Percentiles rank a stretch among this genome's conserved stretches.
phyloP scores from a whole-genome alignment of 2,329 filamentous ascomycete species.

The Cryphonectria nitschkei region DNA sequence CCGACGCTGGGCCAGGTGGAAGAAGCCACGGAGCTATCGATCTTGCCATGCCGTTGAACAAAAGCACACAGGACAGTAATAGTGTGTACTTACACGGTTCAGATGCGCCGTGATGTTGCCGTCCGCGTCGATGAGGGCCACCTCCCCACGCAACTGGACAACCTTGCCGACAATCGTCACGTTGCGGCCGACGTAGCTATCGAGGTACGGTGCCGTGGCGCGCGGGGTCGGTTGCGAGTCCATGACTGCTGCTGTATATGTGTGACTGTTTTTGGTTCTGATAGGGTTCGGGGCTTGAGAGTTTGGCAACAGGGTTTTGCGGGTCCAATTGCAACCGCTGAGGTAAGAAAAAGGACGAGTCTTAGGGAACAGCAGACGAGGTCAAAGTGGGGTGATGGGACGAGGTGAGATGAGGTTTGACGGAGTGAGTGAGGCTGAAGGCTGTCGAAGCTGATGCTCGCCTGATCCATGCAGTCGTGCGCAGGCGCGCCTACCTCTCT shows the following conservation, averaged over 20 bases:
- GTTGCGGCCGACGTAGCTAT: slow-evolving; percentile 72
- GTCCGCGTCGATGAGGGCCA: slow-evolving; percentile 78
- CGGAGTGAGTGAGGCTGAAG: not conserved
- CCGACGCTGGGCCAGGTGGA: not conserved
- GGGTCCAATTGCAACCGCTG: not conserved
- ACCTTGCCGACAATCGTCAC: slow-evolving; percentile 89
- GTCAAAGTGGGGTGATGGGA: not conserved
- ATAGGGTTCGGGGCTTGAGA: not conserved
- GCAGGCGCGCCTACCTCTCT: not conserved
- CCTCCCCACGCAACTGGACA: slow-evolving; percentile 77
- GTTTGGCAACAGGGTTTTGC: not conserved
- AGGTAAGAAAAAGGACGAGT: not conserved
- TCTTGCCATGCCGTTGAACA: not conserved
- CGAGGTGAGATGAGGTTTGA: not conserved
- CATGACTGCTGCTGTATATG: slow-evolving; percentile 53
- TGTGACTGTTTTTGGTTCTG: not conserved
- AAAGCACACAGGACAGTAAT: too few species aligned
- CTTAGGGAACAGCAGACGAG: not conserved
- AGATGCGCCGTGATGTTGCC: slow-evolving; percentile 76
- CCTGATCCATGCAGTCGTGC: not conserved
- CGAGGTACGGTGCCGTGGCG: slow-evolving; percentile 78
- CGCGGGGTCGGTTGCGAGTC: slow-evolving; percentile 75
- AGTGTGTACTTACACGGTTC: slow-evolving; percentile 51
- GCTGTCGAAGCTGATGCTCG: not conserved
- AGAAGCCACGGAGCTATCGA: not conserved